Percentiles rank a stretch among this genome's conserved stretches.
Evolutionary conservation across 306 rosid genomes (phyloP).

Genomic region (Lathyrus sativus): DNA sequence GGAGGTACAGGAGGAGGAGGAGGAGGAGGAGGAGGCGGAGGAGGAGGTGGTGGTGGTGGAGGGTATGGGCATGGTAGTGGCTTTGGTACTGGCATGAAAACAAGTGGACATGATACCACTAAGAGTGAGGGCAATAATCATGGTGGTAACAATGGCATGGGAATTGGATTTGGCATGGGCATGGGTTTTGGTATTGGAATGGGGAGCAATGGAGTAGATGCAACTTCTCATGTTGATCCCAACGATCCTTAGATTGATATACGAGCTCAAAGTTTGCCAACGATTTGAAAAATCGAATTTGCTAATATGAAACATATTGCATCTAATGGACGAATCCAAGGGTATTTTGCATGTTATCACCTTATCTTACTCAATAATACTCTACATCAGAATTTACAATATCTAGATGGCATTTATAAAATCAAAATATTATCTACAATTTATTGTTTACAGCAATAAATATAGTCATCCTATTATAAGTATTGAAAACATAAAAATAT

Average conservation of each 20-base stretch:
- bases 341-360: not conserved
- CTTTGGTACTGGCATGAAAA: slow-evolving; percentile 41
- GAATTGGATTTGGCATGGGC: slow-evolving; percentile 61
- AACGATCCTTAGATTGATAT: slow-evolving; percentile 28
- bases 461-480: too few species aligned
- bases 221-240: not conserved
- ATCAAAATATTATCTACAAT: too few species aligned
- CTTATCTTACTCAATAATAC: not conserved
- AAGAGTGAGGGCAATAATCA: not conserved
- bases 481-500: too few species aligned
- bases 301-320: not conserved
- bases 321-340: not conserved
- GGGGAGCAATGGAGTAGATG: slow-evolving; percentile 35
- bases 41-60: slow-evolving; percentile 5
- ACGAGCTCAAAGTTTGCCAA: not conserved
- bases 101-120: slow-evolving; percentile 24
- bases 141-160: slow-evolving; percentile 38
- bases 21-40: slow-evolving; percentile 33
- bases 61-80: slow-evolving; percentile 51
- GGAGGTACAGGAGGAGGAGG: slow-evolving; percentile 6
- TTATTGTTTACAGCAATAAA: too few species aligned
- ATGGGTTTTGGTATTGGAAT: slow-evolving; percentile 59
- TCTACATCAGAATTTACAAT: too few species aligned
- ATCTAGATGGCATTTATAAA: too few species aligned
- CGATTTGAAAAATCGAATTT: not conserved